A percentile compares a stretch with the other conserved stretches of the same genome.
Evolutionary conservation across 768 basidiomycete species (phyloP).

Genomic region (Mycena rebaudengoi): DNA sequence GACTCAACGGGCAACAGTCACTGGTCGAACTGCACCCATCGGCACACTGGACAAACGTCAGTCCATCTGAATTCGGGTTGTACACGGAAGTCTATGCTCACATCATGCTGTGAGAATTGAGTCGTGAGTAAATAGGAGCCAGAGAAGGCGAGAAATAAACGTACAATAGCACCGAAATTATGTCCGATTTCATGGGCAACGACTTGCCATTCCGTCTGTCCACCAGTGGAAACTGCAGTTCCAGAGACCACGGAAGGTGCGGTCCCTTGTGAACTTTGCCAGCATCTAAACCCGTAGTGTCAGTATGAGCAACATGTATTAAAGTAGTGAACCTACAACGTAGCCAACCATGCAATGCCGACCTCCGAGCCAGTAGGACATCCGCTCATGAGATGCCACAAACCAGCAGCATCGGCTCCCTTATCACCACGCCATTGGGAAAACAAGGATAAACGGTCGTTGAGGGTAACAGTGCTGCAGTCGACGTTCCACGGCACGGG

Average conservation of each 20-base stretch:
- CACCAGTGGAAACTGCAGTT: slow-evolving; percentile 82
- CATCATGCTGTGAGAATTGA: slow-evolving; percentile 59
- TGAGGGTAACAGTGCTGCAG: slow-evolving; percentile 67
- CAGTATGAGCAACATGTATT: not conserved
- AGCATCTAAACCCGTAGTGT: slow-evolving; percentile 51
- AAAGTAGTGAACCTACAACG: slow-evolving; percentile 55
- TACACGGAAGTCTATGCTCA: slow-evolving; percentile 35
- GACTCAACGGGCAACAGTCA: slow-evolving; percentile 75
- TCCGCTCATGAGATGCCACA: slow-evolving; percentile 91
- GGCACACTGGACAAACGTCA: slow-evolving; percentile 58
- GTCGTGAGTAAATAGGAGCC: slow-evolving; percentile 11
- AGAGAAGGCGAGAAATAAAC: slow-evolving; percentile 40
- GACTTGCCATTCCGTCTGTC: slow-evolving; percentile 84
- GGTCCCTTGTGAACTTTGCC: slow-evolving; percentile 56
- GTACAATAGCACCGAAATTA: slow-evolving; percentile 89
- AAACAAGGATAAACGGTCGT: slow-evolving; percentile 79
- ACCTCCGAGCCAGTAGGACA: slow-evolving; percentile 84
- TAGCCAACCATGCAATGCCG: slow-evolving; percentile 90
- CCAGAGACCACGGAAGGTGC: slow-evolving; percentile 71
- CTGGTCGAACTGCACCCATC: slow-evolving; percentile 65
- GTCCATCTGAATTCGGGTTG: slow-evolving; percentile 6
- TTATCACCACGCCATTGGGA: slow-evolving; percentile 83
- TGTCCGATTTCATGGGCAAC: slow-evolving; percentile 86
- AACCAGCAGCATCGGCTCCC: slow-evolving; percentile 76
- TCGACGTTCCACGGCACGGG: slow-evolving; percentile 78